Percentiles rank a stretch among this genome's conserved stretches.
These are phyloP conservation scores for Takashimella tepidaria DNA, from an alignment of 1,284 basidiomycete genomes.

Conservation along the genomic window DNA sequence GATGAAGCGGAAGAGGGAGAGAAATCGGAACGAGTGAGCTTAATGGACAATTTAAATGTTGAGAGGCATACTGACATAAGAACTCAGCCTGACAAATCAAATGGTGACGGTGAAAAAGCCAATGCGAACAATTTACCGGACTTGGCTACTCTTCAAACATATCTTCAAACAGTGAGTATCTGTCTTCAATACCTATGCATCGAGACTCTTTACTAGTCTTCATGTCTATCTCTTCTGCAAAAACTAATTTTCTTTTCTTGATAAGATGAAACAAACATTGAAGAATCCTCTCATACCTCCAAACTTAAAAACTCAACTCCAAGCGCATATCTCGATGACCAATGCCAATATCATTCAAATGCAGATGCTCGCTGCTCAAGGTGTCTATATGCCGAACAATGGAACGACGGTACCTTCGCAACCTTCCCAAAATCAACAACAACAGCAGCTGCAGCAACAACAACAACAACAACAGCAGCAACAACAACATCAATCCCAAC, in stretches of 20 bases:
- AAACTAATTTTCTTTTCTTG: too few species aligned
- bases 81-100: constrained; percentile 4
- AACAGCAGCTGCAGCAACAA: constrained; percentile 1
- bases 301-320: constrained; percentile 18
- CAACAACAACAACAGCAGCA: constrained; percentile 1
- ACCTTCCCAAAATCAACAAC: not conserved
- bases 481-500: constrained; percentile 1
- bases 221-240: too few species aligned
- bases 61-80: too few species aligned
- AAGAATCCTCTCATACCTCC: constrained; percentile 28
- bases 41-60: not conserved
- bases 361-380: constrained; percentile 36
- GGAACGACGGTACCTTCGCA: too few species aligned
- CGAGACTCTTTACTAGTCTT: too few species aligned
- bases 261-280: constrained; percentile 34
- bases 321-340: constrained; percentile 31
- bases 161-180: constrained; percentile 9
- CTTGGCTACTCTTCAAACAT: constrained; percentile 15
- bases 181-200: not conserved
- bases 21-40: constrained; percentile 19
- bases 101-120: constrained; percentile 12
- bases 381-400: constrained; percentile 3
- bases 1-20: constrained; percentile 33
- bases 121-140: constrained; percentile 9
- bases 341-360: constrained; percentile 38